These are phyloP conservation scores for Gillenia trifoliata DNA, from an alignment of 306 rosid genomes.

Conservation along the genomic window DNA sequence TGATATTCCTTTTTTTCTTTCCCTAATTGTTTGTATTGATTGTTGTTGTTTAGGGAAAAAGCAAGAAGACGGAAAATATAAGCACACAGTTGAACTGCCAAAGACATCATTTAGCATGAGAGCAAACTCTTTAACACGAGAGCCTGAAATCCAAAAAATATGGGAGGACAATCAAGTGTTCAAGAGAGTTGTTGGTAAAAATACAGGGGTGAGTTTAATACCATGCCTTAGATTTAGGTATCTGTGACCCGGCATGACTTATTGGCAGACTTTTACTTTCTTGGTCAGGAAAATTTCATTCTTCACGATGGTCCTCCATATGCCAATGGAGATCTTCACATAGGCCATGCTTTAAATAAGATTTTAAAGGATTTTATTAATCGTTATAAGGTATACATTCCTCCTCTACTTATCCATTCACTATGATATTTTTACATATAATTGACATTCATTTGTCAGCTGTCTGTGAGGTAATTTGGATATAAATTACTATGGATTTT, in stretches of 20 bases:
- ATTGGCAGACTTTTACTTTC: conserved; percentile 24
- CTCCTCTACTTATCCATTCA: conserved; percentile 10
- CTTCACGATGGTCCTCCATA: conserved; percentile 99
- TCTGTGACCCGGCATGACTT: conserved; percentile 15
- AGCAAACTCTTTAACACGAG: conserved; percentile 70
- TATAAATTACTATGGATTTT: not conserved
- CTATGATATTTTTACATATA: conserved; percentile 8
- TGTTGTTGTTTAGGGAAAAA: conserved; percentile 52
- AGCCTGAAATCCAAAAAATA: conserved; percentile 94
- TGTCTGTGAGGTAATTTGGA: not conserved
- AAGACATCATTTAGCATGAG: conserved; percentile 89
- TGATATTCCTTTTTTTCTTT: not conserved
- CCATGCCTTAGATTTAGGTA: conserved; percentile 5
- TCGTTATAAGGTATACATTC: conserved; percentile 74
- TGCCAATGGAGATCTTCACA: conserved; percentile 99
- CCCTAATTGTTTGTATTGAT: conserved; percentile 25
- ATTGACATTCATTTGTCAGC: not conserved
- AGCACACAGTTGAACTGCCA: conserved; percentile 96
- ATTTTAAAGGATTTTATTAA: conserved; percentile 92
- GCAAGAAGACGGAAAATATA: conserved; percentile 88
- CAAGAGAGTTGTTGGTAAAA: conserved; percentile 59
- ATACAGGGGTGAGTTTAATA: conserved; percentile 66
- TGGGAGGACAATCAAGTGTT: conserved; percentile 91
- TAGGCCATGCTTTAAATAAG: conserved; percentile 94
- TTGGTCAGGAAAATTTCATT: conserved; percentile 65